Base-by-base conservation (phyloP, 371 early-diverging fungal genomes). In the Mortierella sp. region DNA sequence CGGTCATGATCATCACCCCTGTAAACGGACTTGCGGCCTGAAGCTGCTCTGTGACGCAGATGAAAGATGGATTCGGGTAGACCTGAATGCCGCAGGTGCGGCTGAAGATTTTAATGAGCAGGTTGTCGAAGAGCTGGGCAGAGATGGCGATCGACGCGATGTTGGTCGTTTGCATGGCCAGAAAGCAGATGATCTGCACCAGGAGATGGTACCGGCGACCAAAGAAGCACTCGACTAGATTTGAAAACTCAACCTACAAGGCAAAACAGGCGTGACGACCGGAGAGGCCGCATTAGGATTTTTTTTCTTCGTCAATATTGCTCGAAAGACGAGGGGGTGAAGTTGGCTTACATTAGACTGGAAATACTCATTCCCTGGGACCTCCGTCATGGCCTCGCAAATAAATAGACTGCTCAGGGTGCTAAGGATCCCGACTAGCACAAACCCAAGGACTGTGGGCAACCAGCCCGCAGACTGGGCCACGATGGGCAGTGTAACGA, bases 361-460 rank as follows among this genome's bases (percentile, higher is more conserved):
- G 50, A 89, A 86, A 30, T 86, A 82, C 50, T 88, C 86, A 76
- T 93, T 94, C 19, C 93, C 94, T 9, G 89, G 88, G 39, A 93
- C 86, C 48, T 85, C 87, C 47, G 92, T 90, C 83, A 94, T 86
- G 12, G 90, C 90, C 63, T 94, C 94, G 58, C 91, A 87, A 24
- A 92, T 86, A 64, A 94, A 92, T 17, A 94, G 78, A 21, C 88
- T 83, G 15, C 87, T 81, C 23, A 83, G 80, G 2, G 80, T 79
- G 21, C 86, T 85, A 17, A 88, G 67, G 11, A 82, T 48, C 11
- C 80, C 83, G 6, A 86, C 72, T 4, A 82, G 43, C 8, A 72
- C 48, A 52, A 87, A 86, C 3, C 82, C 81, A 31, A 86, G 53
- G 11, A 83, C 46, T 21, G 88, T 72, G 1, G 86, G 63, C 21